Base-by-base conservation (phyloP, 495 filamentous ascomycete species). In the Penicillium paxilli region DNA sequence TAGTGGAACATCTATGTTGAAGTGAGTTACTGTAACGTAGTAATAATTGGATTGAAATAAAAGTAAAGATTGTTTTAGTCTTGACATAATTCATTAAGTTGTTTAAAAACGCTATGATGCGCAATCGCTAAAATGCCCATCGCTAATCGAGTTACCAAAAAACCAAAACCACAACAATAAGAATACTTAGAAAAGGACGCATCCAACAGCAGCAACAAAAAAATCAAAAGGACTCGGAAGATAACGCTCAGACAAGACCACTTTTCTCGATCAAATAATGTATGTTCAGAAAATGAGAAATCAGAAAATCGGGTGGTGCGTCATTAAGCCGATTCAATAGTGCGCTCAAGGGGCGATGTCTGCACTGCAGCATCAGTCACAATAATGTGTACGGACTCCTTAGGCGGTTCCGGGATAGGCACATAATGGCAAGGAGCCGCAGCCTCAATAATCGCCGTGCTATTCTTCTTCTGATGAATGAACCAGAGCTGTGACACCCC, bases 401-500 rank as follows among this genome's bases (percentile, higher is more conserved):
- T 63, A 11, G 49, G 50, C 4, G 57, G 60, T 10, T 59, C 49
- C 9, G 64, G 62, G 40, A 65, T 37, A n/a, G 63, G 51, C 33
- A 47, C 38, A 35, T 62, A 66, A 24, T 67, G 64, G 40, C 66
- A 74, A 24, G 52, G 62, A 4, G 60, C 66, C 12, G 60, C 65
- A 14, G 72, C 53, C n/a, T 68, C 54, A 9, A 80, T 64, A 2
- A 59, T 71, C 7, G 65, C 70, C 6, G 60, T 71, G n/a, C 69
- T 61, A 49, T 74, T 62, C 51, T 68, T 77, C 37, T 77, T 78
- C 22, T 81, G 73, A 42, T 79, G 69, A 24, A 92, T 83, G 26
- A 80, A 80, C 56, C 87, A 85, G 26, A 89, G 77, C 56, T 94
- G 90, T 8, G 87, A 59, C 0, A 84, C 81, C 9, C 90, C 90